Conservation (phyloP, 2,329 filamentous ascomycete species). For the Chrysosporium queenslandicum region DNA sequence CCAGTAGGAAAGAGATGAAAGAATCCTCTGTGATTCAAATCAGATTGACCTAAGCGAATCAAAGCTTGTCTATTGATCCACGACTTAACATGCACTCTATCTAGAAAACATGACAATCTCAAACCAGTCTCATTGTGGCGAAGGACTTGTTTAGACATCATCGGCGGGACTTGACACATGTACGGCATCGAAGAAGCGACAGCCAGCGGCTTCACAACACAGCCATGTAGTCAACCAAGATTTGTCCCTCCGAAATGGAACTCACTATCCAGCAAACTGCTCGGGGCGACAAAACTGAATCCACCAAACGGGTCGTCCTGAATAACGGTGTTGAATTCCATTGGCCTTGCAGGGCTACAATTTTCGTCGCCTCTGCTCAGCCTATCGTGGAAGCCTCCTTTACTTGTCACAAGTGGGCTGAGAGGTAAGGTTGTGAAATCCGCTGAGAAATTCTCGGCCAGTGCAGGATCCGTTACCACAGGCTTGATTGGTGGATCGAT, state of each 20-base stretch:
- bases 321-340: constrained; percentile 15
- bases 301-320: constrained; percentile 37
- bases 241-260: constrained; percentile 19
- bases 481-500: constrained; percentile 82
- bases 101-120: not conserved
- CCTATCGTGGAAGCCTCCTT: constrained; percentile 24
- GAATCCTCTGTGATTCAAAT: not conserved
- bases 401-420: constrained; percentile 53
- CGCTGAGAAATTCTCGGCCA: constrained; percentile 91
- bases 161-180: not conserved
- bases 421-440: constrained; percentile 83
- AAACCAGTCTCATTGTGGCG: not conserved
- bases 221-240: constrained; percentile 7
- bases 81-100: not conserved
- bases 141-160: not conserved
- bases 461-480: constrained; percentile 85
- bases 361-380: constrained; percentile 15
- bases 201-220: not conserved
- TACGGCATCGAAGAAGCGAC: not conserved
- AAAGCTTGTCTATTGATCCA: not conserved
- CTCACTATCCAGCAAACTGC: constrained; percentile 37
- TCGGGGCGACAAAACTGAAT: constrained; percentile 42
- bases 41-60: constrained; percentile 1
- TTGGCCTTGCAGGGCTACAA: not conserved
- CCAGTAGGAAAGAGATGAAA: not conserved